Conservation (phyloP, 495 filamentous ascomycete genomes). For the Patellaria atrata region DNA sequence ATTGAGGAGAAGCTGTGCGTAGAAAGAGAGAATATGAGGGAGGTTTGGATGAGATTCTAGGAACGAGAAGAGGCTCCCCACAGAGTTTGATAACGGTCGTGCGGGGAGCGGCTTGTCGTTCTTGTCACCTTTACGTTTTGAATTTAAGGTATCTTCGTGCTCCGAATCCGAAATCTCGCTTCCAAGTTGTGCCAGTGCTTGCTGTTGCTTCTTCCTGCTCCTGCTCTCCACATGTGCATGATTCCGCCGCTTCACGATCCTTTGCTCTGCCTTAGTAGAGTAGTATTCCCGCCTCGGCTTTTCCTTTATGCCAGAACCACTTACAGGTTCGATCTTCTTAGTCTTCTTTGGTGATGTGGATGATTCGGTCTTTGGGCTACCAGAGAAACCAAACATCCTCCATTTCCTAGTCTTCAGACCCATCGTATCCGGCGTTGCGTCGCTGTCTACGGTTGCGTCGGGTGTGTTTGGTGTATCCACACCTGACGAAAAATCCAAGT, state of each 20-base stretch:
- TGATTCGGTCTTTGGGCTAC: constrained; percentile 4
- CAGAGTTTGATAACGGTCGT: constrained; percentile 16
- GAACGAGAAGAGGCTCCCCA: constrained; percentile 47
- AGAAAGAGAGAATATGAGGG: constrained; percentile 75
- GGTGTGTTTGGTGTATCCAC: constrained; percentile 70
- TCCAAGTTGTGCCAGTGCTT: constrained; percentile 1
- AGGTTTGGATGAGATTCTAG: constrained; percentile 69
- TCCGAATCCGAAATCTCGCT: constrained; percentile 7
- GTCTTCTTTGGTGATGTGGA: too few species aligned
- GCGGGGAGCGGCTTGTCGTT: constrained; percentile 5
- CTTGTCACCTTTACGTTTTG: neutral
- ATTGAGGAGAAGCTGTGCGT: constrained; percentile 71
- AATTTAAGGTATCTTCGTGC: neutral
- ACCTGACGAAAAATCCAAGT: constrained; percentile 53
- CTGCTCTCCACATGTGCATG: too few species aligned
- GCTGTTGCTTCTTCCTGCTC: constrained; percentile 9
- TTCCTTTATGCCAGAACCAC: constrained; percentile 2
- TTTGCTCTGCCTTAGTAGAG: constrained; percentile 13
- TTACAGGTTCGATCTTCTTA: constrained; percentile 5
- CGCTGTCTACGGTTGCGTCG: constrained; percentile 47
- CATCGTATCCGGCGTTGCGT: constrained; percentile 49
- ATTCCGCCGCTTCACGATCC: constrained; percentile 15
- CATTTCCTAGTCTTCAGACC: constrained; percentile 24
- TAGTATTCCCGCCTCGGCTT: constrained; percentile 7
- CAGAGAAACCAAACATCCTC: constrained; percentile 4